phyloP scores from a whole-genome alignment of 768 basidiomycete species.

The Tylopilus intermedius region DNA sequence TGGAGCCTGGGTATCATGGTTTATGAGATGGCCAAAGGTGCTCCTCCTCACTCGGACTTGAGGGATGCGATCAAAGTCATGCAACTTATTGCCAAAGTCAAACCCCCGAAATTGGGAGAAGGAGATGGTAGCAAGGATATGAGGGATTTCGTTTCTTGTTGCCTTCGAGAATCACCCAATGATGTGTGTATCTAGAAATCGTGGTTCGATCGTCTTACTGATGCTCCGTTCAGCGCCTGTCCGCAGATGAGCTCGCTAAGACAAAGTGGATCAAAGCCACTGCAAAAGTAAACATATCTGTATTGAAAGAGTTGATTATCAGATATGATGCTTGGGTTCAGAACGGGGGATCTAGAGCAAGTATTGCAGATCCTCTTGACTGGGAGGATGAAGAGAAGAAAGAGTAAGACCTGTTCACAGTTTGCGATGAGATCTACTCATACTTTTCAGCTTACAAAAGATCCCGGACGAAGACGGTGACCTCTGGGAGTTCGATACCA shows the following conservation, averaged over 20 bases:
- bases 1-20: conserved; percentile 97
- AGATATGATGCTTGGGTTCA: conserved; percentile 72
- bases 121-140: conserved; percentile 78
- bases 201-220: conserved; percentile 1
- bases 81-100: conserved; percentile 80
- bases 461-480: conserved; percentile 31
- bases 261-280: conserved; percentile 86
- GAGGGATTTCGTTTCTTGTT: conserved; percentile 80
- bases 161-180: conserved; percentile 73
- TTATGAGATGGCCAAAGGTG: conserved; percentile 96
- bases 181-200: conserved; percentile 49
- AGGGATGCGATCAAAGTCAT: conserved; percentile 80
- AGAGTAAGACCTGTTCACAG: conserved; percentile 31
- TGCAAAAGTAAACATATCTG: conserved; percentile 59
- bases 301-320: conserved; percentile 75
- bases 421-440: conserved; percentile 6
- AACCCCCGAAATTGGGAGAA: conserved; percentile 77
- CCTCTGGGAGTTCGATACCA: conserved; percentile 75
- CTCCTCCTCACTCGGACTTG: conserved; percentile 86
- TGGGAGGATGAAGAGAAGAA: conserved; percentile 70
- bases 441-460: conserved; percentile 16
- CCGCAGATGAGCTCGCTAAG: conserved; percentile 84
- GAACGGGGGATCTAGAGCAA: conserved; percentile 67
- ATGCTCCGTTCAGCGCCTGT: conserved; percentile 54
- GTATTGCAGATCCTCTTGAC: conserved; percentile 64